Evolutionary conservation across 164 flowering plant species (phyloP).

Genomic region (Nymphaea thermarum): DNA sequence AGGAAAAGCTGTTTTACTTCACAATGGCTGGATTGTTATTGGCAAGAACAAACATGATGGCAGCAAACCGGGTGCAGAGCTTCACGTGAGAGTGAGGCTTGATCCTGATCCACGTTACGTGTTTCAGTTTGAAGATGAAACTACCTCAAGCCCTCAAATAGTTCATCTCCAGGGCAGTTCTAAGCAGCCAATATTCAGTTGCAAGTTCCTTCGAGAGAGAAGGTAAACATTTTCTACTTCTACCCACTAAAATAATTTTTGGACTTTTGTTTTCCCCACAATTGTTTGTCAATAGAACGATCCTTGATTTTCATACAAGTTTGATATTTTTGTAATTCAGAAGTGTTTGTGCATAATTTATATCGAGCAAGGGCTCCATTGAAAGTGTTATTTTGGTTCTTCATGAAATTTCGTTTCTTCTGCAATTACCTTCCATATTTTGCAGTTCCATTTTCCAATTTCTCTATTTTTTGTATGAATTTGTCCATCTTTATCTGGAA

Average conservation of each 20-base stretch:
- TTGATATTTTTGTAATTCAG: background rate
- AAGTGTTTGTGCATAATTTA: no score
- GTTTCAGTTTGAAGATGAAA: constrained; percentile 79
- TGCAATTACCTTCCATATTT: no score
- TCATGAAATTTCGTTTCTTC: no score
- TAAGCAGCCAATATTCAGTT: constrained; percentile 86
- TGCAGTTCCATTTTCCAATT: no score
- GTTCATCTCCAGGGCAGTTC: constrained; percentile 71
- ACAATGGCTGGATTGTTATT: constrained; percentile 73
- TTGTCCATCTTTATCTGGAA: no score
- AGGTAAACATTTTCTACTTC: constrained; percentile 13
- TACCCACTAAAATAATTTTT: no score
- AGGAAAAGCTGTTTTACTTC: constrained; percentile 60
- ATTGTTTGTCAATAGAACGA: background rate
- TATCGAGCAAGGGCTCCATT: no score
- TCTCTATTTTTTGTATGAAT: no score
- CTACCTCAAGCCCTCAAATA: constrained; percentile 65
- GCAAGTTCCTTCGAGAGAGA: constrained; percentile 87
- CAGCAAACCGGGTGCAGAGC: constrained; percentile 54
- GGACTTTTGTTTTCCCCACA: background rate
- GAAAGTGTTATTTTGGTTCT: no score
- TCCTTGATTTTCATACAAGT: constrained; percentile 1
- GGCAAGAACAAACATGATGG: constrained; percentile 48
- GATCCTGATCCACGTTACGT: constrained; percentile 98
- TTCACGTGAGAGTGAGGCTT: constrained; percentile 70